Evolutionary conservation across 768 basidiomycete species (phyloP), one percentile per base, ranked within the genome.

Genomic region (Mycena galericulata): DNA sequence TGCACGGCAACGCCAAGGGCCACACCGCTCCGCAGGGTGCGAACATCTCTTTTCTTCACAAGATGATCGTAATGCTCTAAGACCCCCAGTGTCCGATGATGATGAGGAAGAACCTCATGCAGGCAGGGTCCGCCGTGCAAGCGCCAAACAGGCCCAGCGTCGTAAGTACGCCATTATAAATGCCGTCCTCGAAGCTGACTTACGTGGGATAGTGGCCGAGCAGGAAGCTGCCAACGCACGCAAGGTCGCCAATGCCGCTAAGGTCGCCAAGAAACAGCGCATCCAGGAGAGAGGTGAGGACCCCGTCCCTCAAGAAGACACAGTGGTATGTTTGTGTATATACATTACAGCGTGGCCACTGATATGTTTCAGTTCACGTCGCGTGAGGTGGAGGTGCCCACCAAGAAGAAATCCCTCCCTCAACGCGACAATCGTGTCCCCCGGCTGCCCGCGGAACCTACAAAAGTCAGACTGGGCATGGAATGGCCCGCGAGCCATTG

Each of bases 201-300:
- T 34, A 1, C 11, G 12, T 17, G 12, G n/a, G n/a, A n/a, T 38
- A 63, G 62, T 8, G 12, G 62, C 50, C 0, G 63, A 64, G n/a
- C 26, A 29, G 24, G 15, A 27, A 26, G 46, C 56, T 29, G 54
- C 63, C 12, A 46, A 17, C 1, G 34, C n/a, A 3, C 54, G 45
- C 10, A 56, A 55, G 45, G 29, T 22, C 10, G 45, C 55, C 12
- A 65, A 65, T 11, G 46, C 63, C 11, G 34, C 24, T 11, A 56
- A 65, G 15, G 46, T 36, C 20, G 46, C 63, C 6, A 27, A 57
- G 55, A 65, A 57, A 27, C 53, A 65, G 12, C 55, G 49, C n/a
- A 45, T 26, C 15, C 20, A 22, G 7, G 62, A 47, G 22, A 41
- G 1, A 2, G 59, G 18, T 1, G 26, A 26, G 15, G 34, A 27